Base-by-base conservation (phyloP, 1,284 basidiomycete species). In the Trichosporon sp. region DNA sequence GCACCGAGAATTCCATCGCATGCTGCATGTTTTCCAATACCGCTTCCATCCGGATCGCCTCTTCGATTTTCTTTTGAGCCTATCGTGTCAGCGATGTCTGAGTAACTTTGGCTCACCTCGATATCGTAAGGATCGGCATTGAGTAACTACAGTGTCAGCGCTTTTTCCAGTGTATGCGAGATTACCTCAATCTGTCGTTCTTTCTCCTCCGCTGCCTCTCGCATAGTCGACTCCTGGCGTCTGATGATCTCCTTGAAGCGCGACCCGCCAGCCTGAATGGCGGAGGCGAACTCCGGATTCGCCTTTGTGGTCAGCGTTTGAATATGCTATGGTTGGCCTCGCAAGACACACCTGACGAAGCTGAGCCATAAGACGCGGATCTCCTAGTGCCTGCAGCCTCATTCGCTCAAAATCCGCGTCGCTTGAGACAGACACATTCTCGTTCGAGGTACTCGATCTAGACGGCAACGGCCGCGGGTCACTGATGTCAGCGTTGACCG, bases 21-120 rank as follows among this genome's bases (percentile, higher is more conserved):
- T 95, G 91, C 67, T 89, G 87, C 85, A 94, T 85, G 74, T 95
- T 94, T 81, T 97, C 95, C 73, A 90, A 81, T 8, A 99, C 90
- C 0, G 89, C 90, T 74, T 97, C 87, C 78, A 94, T 89, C 61
- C 90, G 83, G 68, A 99, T 98, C 1, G 88, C 88, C 75, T 98
- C 96, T 78, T 97, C 95, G 65, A 99, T 99, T 81, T 86, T 88
- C 65, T 85, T 84, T 80, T 99, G 96, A 0, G 94, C 83, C 72
- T 77, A 46, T 1, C 3, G 11, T 0, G 44, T 49, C 23, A 64
- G 63, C 29, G 36, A 5, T 7, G 19, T 8, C 1, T 6, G 4
- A 32, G 10, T 21, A 23, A 8, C 27, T 31, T 5, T 13, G 40
- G 34, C 73, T 52, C 11, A 79, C 90, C 73, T 96, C 92, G 3